phyloP scores from a whole-genome alignment of 225 moss, liverwort and hornwort genomes.

The Polytrichum commune region DNA sequence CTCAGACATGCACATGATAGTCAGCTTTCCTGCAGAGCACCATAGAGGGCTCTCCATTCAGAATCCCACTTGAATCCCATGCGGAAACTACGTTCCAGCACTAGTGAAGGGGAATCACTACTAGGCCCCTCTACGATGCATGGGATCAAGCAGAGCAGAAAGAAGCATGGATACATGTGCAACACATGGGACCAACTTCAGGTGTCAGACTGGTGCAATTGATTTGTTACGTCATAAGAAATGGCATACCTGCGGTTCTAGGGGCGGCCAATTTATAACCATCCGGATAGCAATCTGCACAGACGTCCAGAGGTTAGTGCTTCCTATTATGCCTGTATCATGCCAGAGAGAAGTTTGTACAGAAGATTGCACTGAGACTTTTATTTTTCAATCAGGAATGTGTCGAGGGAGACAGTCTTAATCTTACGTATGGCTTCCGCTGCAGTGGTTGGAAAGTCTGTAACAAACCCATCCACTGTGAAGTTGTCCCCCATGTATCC shows the following conservation, averaged over 20 bases:
- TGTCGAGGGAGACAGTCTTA: not conserved
- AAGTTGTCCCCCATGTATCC: conserved; percentile 55
- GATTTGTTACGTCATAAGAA: no score
- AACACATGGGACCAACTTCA: no score
- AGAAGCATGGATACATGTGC: no score
- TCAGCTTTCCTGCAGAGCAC: no score
- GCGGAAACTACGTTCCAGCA: no score
- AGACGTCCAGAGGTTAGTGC: not conserved
- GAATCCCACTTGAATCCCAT: no score
- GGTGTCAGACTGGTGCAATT: no score
- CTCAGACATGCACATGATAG: no score
- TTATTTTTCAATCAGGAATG: not conserved
- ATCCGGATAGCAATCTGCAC: conserved; percentile 63
- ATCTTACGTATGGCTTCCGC: conserved; percentile 82
- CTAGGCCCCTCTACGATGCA: no score
- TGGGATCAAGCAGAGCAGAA: no score
- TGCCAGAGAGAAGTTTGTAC: not conserved
- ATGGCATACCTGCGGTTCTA: conserved; percentile 33
- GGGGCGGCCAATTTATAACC: conserved; percentile 44
- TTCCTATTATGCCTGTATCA: not conserved
- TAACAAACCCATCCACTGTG: conserved; percentile 72
- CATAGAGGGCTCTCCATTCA: no score
- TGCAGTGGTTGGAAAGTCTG: conserved; percentile 85
- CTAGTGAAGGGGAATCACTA: no score
- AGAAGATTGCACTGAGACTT: not conserved